A percentile compares a stretch with the other conserved stretches of the same genome.
These are phyloP conservation scores for Leptosphaerulina australis DNA, from an alignment of 2,329 filamentous ascomycete genomes.

Conservation along the genomic window DNA sequence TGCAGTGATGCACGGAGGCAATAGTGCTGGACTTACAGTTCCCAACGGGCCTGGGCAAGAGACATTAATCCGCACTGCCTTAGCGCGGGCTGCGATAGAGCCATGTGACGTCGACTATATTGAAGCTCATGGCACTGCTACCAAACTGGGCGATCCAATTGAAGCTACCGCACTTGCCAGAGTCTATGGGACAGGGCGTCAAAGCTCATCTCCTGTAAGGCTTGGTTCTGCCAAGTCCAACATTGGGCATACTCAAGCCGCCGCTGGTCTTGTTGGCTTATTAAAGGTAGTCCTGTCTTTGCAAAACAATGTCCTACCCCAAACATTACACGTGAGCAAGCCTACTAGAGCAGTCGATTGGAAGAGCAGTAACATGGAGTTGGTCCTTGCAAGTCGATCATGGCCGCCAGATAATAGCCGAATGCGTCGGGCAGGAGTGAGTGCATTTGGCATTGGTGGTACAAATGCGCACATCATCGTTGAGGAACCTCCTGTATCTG, in stretches of 20 bases:
- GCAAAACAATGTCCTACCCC: too few relatives aligned
- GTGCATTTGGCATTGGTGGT: too few relatives aligned
- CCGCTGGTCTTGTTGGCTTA: too few relatives aligned
- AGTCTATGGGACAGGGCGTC: conserved; percentile 24
- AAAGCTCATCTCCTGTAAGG: conserved; percentile 21
- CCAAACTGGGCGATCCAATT: conserved; percentile 55
- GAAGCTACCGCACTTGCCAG: conserved; percentile 34
- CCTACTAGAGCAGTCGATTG: too few relatives aligned
- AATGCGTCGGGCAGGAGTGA: too few relatives aligned
- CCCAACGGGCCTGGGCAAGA: conserved; percentile 54
- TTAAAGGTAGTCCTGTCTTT: too few relatives aligned
- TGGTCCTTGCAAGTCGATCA: too few relatives aligned
- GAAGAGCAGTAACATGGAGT: too few relatives aligned
- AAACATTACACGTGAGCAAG: too few relatives aligned
- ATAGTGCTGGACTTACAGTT: conserved; percentile 31
- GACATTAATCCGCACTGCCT: conserved; percentile 29
- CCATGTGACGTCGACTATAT: conserved; percentile 38
- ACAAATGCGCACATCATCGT: too few relatives aligned
- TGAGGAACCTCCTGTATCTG: too few relatives aligned
- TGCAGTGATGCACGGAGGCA: conserved; percentile 35
- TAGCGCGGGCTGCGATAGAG: conserved; percentile 46
- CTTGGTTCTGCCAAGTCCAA: conserved; percentile 43
- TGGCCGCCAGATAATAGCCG: too few relatives aligned
- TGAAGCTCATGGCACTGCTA: conserved; percentile 62
- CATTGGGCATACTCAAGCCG: conserved; percentile 47